Percentiles rank a stretch among this genome's conserved stretches.
phyloP scores from a whole-genome alignment of 2,329 filamentous ascomycete species.

The Claviceps pusilla region DNA sequence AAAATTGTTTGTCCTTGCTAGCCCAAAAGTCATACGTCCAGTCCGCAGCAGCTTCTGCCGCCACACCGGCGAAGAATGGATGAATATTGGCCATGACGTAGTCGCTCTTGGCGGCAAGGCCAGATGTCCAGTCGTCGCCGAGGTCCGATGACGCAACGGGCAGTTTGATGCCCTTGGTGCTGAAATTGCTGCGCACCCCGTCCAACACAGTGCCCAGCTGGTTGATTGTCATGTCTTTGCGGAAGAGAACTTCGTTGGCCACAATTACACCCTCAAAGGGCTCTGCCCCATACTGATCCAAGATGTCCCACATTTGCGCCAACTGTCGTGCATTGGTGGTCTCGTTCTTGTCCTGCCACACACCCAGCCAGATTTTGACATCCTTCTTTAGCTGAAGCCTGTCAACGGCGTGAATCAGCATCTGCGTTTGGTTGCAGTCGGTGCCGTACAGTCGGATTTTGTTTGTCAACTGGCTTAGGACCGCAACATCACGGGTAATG shows the following conservation, averaged over 20 bases:
- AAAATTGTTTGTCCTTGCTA: slow-evolving; percentile 48
- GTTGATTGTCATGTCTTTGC: slow-evolving; percentile 55
- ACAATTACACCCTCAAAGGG: slow-evolving; percentile 74
- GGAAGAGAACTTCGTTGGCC: slow-evolving; percentile 66
- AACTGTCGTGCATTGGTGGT: slow-evolving; percentile 79
- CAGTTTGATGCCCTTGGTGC: slow-evolving; percentile 47
- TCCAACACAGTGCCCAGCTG: slow-evolving; percentile 49
- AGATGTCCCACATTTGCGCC: slow-evolving; percentile 66
- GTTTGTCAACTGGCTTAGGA: slow-evolving; percentile 81
- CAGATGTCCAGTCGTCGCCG: slow-evolving; percentile 68
- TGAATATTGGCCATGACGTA: slow-evolving; percentile 95
- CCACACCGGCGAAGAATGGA: slow-evolving; percentile 79
- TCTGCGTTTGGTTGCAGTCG: slow-evolving; percentile 93
- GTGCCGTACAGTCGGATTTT: slow-evolving; percentile 82
- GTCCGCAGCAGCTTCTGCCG: slow-evolving; percentile 48
- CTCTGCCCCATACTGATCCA: slow-evolving; percentile 50
- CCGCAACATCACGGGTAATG: slow-evolving; percentile 76
- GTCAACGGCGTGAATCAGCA: slow-evolving; percentile 73
- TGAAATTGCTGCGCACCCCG: slow-evolving; percentile 59
- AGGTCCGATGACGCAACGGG: slow-evolving; percentile 80
- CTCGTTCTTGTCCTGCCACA: slow-evolving; percentile 74
- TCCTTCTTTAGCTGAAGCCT: slow-evolving; percentile 52
- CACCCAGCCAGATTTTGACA: slow-evolving; percentile 85
- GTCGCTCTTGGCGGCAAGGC: slow-evolving; percentile 57
- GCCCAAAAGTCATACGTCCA: slow-evolving; percentile 84